These are phyloP conservation scores for Volvox reticuliferus DNA, from an alignment of 139 green algal species.

Conservation along the genomic window DNA sequence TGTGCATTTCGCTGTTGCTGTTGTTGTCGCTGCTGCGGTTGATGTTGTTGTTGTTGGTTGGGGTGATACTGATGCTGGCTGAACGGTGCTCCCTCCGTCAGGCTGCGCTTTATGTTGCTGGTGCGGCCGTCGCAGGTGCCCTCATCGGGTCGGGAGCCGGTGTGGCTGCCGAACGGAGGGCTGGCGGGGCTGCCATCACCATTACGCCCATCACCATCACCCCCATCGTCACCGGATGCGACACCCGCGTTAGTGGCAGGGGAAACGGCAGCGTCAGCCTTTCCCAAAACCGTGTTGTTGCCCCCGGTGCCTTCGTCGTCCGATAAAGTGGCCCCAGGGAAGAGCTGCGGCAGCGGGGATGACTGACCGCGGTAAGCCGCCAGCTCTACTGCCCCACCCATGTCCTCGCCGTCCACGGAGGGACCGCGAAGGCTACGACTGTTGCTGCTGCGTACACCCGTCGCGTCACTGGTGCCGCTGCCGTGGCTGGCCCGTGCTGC, in stretches of 20 bases:
- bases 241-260: not conserved
- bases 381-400: not conserved
- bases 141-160: not conserved
- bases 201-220: too few species aligned
- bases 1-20: not conserved
- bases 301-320: not conserved
- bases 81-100: not conserved
- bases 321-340: not conserved
- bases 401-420: not conserved
- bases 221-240: not conserved
- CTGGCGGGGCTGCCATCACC: not conserved
- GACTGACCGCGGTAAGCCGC: not conserved
- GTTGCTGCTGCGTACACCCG: constrained; percentile 2
- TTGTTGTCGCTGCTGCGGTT: not conserved
- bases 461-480: not conserved
- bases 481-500: not conserved
- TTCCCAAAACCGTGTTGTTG: not conserved
- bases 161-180: not conserved
- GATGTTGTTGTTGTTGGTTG: not conserved
- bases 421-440: not conserved
- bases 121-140: too few species aligned
- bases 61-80: not conserved
- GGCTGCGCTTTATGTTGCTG: not conserved
- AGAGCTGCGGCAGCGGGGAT: constrained; percentile 20
- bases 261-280: too few species aligned